Percentiles rank a stretch among this genome's conserved stretches.
Conservation (phyloP, 257 asterid species). For the Lantana camara region DNA sequence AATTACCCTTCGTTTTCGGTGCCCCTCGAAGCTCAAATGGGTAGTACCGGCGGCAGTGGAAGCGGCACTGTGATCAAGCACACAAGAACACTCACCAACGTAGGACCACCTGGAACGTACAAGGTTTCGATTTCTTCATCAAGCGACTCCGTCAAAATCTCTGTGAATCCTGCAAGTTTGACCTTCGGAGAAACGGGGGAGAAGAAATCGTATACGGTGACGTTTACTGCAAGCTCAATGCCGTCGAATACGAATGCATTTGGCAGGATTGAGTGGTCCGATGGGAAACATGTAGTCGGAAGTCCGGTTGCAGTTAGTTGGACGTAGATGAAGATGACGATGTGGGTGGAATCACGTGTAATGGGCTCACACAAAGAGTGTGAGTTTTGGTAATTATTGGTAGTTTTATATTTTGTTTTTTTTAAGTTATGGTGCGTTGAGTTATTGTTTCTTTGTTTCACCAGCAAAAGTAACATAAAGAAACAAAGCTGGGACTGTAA, state of each 20-base stretch:
- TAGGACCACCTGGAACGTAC: constrained; percentile 73
- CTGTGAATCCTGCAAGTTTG: constrained; percentile 63
- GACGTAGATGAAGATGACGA: constrained; percentile 42
- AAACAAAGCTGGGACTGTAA: constrained; percentile 14
- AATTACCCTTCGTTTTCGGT: constrained; percentile 91
- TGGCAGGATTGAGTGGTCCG: constrained; percentile 88
- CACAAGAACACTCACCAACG: constrained; percentile 77
- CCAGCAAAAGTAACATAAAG: background rate
- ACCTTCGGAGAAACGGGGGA: constrained; percentile 52
- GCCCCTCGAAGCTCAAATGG: constrained; percentile 32
- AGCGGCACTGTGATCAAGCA: constrained; percentile 47
- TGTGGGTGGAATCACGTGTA: background rate
- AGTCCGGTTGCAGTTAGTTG: constrained; percentile 85
- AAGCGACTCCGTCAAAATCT: constrained; percentile 45
- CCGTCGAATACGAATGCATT: constrained; percentile 57
- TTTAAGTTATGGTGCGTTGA: constrained; percentile 18
- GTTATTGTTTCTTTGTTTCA: constrained; percentile 4
- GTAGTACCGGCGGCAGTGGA: constrained; percentile 28
- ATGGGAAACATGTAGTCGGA: constrained; percentile 79
- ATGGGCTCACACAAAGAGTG: constrained; percentile 27
- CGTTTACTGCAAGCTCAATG: constrained; percentile 53
- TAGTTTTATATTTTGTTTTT: background rate
- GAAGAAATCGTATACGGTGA: constrained; percentile 71
- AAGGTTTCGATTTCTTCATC: constrained; percentile 52
- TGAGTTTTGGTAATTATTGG: constrained; percentile 20